Evolutionary conservation across 2,329 filamentous ascomycete species (phyloP).

Genomic region (Hypoxylon sp.): DNA sequence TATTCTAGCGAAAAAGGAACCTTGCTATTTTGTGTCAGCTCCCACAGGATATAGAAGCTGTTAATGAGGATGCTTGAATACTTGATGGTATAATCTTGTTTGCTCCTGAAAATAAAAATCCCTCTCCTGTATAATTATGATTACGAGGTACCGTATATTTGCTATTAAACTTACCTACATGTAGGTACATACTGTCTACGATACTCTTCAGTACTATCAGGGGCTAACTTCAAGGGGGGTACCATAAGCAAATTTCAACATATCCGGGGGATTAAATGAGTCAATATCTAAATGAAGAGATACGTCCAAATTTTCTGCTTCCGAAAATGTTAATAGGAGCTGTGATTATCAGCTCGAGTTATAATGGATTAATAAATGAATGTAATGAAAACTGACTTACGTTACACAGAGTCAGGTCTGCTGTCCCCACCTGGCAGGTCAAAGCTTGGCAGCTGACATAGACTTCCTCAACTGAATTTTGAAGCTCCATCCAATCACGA

Average conservation of each 20-base stretch:
- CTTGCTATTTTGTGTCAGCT: not conserved
- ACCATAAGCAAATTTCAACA: conserved; percentile 13
- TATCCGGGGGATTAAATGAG: not conserved
- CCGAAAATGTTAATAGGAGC: conserved; percentile 4
- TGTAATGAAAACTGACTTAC: conserved; percentile 10
- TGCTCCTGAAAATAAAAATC: not conserved
- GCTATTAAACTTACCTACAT: not conserved
- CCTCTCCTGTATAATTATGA: not conserved
- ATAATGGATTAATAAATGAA: conserved; percentile 25
- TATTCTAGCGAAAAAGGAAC: not conserved
- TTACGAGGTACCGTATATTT: not conserved
- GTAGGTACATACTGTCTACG: not conserved
- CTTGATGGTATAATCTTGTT: not conserved
- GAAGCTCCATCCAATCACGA: conserved; percentile 37
- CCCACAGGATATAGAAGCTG: not conserved
- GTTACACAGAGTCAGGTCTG: conserved; percentile 3
- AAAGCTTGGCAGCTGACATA: conserved; percentile 25
- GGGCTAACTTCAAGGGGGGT: not conserved
- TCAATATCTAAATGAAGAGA: conserved; percentile 13
- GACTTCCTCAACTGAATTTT: conserved; percentile 37
- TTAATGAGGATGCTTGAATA: not conserved
- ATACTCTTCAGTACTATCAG: not conserved
- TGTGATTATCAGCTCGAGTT: not conserved
- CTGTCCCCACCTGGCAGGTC: conserved; percentile 17
- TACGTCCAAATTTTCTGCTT: not conserved